Evolutionary conservation across 192 early-diverging fungal genomes (phyloP), one percentile per base, ranked within the genome.

Genomic region (Endogone sp.): DNA sequence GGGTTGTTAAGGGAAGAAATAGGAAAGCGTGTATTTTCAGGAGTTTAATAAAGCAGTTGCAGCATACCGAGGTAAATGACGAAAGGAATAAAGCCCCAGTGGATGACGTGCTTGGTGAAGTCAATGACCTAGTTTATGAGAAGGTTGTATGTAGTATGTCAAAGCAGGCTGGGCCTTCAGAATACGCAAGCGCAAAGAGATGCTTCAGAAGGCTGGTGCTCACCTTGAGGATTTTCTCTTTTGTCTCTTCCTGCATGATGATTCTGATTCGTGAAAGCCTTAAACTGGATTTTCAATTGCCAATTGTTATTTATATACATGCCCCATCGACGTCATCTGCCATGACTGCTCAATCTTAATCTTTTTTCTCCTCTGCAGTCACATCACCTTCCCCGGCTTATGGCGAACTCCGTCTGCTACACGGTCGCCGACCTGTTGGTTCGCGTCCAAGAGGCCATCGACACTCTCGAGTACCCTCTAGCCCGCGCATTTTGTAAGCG

Each of bases 391-490:
- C 37, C 37, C 37, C 60, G 22, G 68, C 64, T 57, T 16, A 44
- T 13, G 6, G 16, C 16, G 37, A 49, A 6, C 16, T 49, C 37
- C 37, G 65, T 79, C 8, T 69, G 80, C 25, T 85, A 81, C 63
- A 86, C 84, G 3, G 78, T 90, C n/a, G 75, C 75, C 29, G 82
- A 89, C 79, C 79, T 91, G 20, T 67, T 91, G 23, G 63, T 75
- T 49, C 85, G 86, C 65, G 84, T 88, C 37, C 83, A 87, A 64
- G 82, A 82, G 59, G 81, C 85, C 11, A 88, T 91, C 70, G 95
- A 96, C 76, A 78, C 85, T 49, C 89, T 90, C 79, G 86, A 92
- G 44, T 92, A 90, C 65, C 81, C 86, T 13, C 73, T 86, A 25
- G 94, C 94, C 0, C 78, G 85, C 29, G 75, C 90, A 49, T 91